Percentiles rank a stretch among this genome's conserved stretches.
Evolutionary conservation across 176 grass and related monocot genomes (phyloP).

Genomic region (Phragmites australis): DNA sequence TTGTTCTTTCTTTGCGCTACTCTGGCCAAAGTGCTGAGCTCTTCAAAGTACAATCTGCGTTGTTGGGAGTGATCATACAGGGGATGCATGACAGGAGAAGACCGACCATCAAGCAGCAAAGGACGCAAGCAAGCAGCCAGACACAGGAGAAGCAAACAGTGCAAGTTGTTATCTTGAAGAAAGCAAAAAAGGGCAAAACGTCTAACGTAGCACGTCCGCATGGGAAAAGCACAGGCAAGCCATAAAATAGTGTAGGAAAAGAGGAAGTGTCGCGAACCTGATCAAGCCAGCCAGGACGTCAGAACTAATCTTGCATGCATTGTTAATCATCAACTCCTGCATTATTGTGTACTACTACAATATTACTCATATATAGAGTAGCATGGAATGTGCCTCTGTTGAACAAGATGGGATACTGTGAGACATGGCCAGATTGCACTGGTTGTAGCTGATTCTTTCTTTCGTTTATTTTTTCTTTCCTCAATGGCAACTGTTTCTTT

Average conservation of each 20-base stretch:
- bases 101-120: slow-evolving; percentile 31
- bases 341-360: too few relatives aligned
- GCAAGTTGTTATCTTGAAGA: slow-evolving; percentile 35
- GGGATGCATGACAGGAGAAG: not conserved
- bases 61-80: slow-evolving; percentile 16
- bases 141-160: slow-evolving; percentile 35
- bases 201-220: not conserved
- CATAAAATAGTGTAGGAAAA: not conserved
- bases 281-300: not conserved
- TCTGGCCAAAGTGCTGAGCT: slow-evolving; percentile 19
- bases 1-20: slow-evolving; percentile 31
- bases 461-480: not conserved
- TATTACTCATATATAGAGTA: too few relatives aligned
- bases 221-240: not conserved
- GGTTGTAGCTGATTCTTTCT: not conserved
- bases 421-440: not conserved
- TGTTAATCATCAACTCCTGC: not conserved
- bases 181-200: not conserved
- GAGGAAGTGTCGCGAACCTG: not conserved
- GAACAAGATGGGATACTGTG: not conserved
- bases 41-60: slow-evolving; percentile 33
- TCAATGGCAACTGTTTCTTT: not conserved
- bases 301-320: not conserved
- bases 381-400: slow-evolving; percentile 13
- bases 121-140: slow-evolving; percentile 29